Evolutionary conservation across 2,329 filamentous ascomycete species (phyloP).

Genomic region (Fusarium sp.): DNA sequence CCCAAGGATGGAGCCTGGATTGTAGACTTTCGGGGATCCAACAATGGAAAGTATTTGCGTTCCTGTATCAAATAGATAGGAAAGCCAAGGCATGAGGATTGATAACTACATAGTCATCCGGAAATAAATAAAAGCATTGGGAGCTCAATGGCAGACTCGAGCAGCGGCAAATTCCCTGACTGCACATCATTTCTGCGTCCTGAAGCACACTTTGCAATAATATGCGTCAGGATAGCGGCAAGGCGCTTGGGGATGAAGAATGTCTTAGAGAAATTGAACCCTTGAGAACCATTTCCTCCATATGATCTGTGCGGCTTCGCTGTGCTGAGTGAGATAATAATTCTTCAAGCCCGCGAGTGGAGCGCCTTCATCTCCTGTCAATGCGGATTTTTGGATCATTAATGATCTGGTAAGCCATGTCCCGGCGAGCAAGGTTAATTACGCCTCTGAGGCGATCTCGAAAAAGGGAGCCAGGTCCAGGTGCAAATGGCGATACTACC

Average conservation of each 20-base stretch:
- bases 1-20: neutral
- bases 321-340: constrained; percentile 29
- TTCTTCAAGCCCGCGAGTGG: constrained; percentile 24
- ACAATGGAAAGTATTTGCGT: neutral
- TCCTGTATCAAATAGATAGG: neutral
- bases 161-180: neutral
- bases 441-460: constrained; percentile 9
- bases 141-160: neutral
- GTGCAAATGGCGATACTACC: neutral
- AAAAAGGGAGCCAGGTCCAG: constrained; percentile 9
- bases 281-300: neutral
- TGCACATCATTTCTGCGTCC: constrained; percentile 1
- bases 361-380: constrained; percentile 7
- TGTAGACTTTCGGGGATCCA: neutral
- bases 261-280: neutral
- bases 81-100: neutral
- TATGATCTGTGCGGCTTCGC: constrained; percentile 9
- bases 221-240: neutral
- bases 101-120: neutral
- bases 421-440: constrained; percentile 9
- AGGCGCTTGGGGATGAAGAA: neutral
- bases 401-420: constrained; percentile 19
- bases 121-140: neutral
- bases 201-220: neutral
- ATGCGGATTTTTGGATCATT: constrained; percentile 13